Percentiles rank a stretch among this genome's conserved stretches.
These are phyloP conservation scores for Ceriops decandra DNA, from an alignment of 345 rosid genomes.

Conservation along the genomic window DNA sequence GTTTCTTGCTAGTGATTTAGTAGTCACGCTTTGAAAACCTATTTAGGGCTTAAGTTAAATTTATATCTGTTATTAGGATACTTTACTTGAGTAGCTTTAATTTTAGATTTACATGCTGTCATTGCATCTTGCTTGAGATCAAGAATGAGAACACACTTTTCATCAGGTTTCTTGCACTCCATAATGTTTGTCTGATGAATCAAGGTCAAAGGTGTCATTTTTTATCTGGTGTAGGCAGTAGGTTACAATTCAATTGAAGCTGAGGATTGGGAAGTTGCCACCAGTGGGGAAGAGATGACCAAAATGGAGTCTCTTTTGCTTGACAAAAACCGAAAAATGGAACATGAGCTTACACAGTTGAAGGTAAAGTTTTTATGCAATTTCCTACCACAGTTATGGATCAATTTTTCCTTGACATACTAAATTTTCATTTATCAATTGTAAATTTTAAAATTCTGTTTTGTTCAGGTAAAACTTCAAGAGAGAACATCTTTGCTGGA, in stretches of 20 bases:
- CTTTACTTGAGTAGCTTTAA: neutral
- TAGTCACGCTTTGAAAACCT: neutral
- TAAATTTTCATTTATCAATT: neutral
- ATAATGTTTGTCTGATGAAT: neutral
- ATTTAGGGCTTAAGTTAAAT: neutral
- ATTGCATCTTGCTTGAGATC: neutral
- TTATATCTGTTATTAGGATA: neutral
- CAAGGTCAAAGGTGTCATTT: conserved; percentile 13
- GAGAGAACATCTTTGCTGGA: conserved; percentile 73
- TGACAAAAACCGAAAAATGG: conserved; percentile 95
- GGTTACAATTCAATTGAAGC: conserved; percentile 98
- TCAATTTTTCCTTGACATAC: neutral
- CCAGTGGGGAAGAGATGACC: conserved; percentile 94
- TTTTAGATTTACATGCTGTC: too few species aligned
- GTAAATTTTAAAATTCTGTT: conserved; percentile 13
- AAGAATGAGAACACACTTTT: neutral
- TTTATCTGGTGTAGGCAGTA: conserved; percentile 56
- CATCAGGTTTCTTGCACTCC: neutral
- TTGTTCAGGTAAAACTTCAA: conserved; percentile 70
- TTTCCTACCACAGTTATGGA: neutral
- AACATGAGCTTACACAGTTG: conserved; percentile 86
- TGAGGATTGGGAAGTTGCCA: conserved; percentile 98
- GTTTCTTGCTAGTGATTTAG: neutral
- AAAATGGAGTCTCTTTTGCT: conserved; percentile 98
- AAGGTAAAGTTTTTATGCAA: conserved; percentile 46